Evolutionary conservation across 2,329 filamentous ascomycete genomes (phyloP).

Genomic region (Fusarium sulawesiense): DNA sequence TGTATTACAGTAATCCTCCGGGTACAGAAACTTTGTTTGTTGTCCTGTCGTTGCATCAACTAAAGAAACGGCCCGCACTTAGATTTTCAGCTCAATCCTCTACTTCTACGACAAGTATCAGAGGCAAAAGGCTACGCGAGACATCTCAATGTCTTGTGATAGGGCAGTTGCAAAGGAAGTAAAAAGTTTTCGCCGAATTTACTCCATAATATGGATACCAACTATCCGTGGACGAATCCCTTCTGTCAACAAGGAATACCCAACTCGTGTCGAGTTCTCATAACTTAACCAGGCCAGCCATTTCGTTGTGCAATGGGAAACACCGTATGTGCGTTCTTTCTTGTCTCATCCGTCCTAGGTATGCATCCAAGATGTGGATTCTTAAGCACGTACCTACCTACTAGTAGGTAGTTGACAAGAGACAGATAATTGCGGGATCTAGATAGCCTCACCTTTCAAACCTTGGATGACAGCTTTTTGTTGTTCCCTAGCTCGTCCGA

Average conservation of each 20-base stretch:
- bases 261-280: not conserved
- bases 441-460: conserved; percentile 30
- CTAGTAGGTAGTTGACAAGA: not conserved
- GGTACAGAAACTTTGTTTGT: conserved; percentile 14
- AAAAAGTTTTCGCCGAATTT: conserved; percentile 5
- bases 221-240: not conserved
- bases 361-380: conserved; percentile 3
- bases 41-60: conserved; percentile 15
- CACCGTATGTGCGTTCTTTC: not conserved
- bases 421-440: conserved; percentile 9
- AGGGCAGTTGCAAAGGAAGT: not conserved
- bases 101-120: conserved; percentile 15
- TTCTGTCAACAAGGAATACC: conserved; percentile 2
- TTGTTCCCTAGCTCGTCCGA: not conserved
- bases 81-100: conserved; percentile 28
- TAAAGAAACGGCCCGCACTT: conserved; percentile 23
- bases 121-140: conserved; percentile 9
- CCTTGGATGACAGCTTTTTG: not conserved
- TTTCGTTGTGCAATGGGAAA: not conserved
- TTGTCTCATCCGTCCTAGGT: not conserved
- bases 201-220: not conserved
- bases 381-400: not conserved
- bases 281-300: not conserved
- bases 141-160: not conserved
- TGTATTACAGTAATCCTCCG: not conserved